A percentile compares a stretch with the other conserved stretches of the same genome.
phyloP scores from a whole-genome alignment of 768 basidiomycete genomes.

The Leccinum incarnatum region DNA sequence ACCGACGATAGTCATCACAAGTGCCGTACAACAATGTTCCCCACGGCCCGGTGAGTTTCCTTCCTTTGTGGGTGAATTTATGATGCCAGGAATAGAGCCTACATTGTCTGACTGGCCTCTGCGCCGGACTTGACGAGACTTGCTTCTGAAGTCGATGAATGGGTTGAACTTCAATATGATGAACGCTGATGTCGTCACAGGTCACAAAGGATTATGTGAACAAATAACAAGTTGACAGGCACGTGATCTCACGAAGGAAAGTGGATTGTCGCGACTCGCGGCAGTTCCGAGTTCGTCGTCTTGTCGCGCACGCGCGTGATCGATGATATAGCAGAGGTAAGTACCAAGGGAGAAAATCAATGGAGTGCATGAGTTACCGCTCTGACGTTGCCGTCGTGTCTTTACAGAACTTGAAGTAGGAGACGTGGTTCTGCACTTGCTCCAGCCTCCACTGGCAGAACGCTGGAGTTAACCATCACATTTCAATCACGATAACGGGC shows the following conservation, averaged over 20 bases:
- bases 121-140: conserved; percentile 8
- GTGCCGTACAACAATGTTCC: not conserved
- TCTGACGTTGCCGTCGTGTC: not conserved
- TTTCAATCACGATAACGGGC: too few relatives aligned
- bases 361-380: not conserved
- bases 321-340: too few relatives aligned
- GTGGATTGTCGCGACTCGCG: too few relatives aligned
- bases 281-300: too few relatives aligned
- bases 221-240: not conserved
- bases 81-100: conserved; percentile 8
- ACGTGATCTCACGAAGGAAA: not conserved
- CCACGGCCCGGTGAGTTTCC: not conserved
- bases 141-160: conserved; percentile 1
- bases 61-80: not conserved
- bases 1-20: not conserved
- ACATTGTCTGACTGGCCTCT: conserved; percentile 7
- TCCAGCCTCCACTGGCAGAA: not conserved
- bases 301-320: too few relatives aligned
- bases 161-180: not conserved
- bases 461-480: not conserved
- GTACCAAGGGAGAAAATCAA: not conserved
- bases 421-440: not conserved
- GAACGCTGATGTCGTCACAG: not conserved
- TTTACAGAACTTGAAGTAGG: not conserved
- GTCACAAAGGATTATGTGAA: not conserved